Base-by-base conservation (phyloP, 371 early-diverging fungal species). In the Zychaea mexicana region DNA sequence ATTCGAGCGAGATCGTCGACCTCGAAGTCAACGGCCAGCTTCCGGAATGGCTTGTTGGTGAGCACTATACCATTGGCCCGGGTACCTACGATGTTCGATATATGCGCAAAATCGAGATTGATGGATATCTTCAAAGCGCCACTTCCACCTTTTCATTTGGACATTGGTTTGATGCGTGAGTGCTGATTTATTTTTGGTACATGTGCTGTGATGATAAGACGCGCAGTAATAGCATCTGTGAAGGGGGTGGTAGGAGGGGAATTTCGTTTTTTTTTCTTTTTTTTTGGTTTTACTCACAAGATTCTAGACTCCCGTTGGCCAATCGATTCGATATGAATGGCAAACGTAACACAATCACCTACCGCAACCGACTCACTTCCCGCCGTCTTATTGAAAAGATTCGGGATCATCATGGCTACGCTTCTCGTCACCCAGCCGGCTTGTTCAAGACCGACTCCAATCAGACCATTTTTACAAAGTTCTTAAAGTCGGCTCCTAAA, bases 161-260 rank as follows among this genome's bases (percentile, higher is more conserved):
- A 4, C 89, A 90, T 64, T 85, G 88, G 82, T 86, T 90, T 76
- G 92, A 92, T 68, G 84, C 77, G 85, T 88, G 77, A 66, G 81
- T 56, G 31, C n/a, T 33, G 12, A 33, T 33, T 42, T 42, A 17
- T 5, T 15, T 42, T 12, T 42, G 7, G 1, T 39, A 15, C 3
- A 13, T 8, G 10, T 39, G 39, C 15, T 42, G 13, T 42, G 13
- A 17, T 42, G 4, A 17, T 12, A 15, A 15, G 15, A 42, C 13
- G 33, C 8, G 33, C 8, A 12, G 33, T 3, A 39, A n/a, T n/a
- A n/a, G n/a, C n/a, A n/a, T n/a, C n/a, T 39, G 39, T 7, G 4
- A 39, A 39, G 15, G 3, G n/a, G 42, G n/a, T 17, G 15, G 42
- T 4, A 6, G 15, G 15, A 42, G 7, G 45, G 2, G 8, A 4